Percentiles rank a stretch among this genome's conserved stretches.
Conservation (phyloP, 2,329 filamentous ascomycete genomes). For the Sporothrix euskadiensis region DNA sequence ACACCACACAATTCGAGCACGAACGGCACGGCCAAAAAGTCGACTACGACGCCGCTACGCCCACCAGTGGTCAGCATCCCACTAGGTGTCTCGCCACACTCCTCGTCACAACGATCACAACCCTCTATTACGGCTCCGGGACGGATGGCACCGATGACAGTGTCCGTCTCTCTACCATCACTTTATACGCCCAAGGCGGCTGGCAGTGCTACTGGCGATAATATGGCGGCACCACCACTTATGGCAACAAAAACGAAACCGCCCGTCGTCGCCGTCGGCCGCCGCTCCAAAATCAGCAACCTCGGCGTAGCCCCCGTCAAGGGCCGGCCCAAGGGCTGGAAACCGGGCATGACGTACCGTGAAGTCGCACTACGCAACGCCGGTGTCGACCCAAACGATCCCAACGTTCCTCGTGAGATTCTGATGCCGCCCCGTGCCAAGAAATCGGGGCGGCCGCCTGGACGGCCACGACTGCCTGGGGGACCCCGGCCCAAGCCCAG, state of each 20-base stretch:
- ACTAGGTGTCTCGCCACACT: neutral
- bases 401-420: slow-evolving; percentile 21
- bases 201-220: neutral
- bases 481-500: neutral
- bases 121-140: neutral
- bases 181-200: neutral
- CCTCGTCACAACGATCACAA: neutral
- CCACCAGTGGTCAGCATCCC: slow-evolving; percentile 16
- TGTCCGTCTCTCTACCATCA: slow-evolving; percentile 2
- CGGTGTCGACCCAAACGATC: slow-evolving; percentile 25
- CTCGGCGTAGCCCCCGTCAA: slow-evolving; percentile 30
- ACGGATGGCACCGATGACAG: neutral
- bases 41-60: neutral
- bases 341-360: slow-evolving; percentile 40
- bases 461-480: slow-evolving; percentile 19
- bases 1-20: neutral
- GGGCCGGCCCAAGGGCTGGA: slow-evolving; percentile 53
- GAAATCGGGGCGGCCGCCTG: slow-evolving; percentile 27
- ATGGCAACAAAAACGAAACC: neutral
- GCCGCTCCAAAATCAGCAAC: neutral
- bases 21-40: neutral
- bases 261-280: slow-evolving; percentile 23
- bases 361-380: slow-evolving; percentile 32
- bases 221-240: neutral
- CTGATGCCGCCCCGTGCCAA: slow-evolving; percentile 20